A percentile compares a stretch with the other conserved stretches of the same genome.
Evolutionary conservation across 1,139 yeast species (phyloP).

Genomic region (Pichiaceae sp.): DNA sequence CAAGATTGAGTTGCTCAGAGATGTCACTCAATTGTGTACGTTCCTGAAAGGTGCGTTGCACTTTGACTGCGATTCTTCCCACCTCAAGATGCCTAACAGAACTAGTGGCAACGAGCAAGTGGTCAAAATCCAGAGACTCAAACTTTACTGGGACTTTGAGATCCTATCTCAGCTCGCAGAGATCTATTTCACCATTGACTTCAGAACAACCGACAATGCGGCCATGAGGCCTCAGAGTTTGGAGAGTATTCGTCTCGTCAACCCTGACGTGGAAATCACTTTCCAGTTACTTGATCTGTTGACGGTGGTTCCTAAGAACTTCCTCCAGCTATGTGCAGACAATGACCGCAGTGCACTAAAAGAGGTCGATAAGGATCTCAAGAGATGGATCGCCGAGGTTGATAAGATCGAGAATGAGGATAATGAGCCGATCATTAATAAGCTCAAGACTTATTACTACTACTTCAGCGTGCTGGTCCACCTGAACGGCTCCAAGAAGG

Average conservation of each 20-base stretch:
- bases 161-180: slow-evolving; percentile 44
- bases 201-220: slow-evolving; percentile 23
- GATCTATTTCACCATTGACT: slow-evolving; percentile 30
- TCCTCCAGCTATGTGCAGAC: slow-evolving; percentile 14
- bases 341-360: slow-evolving; percentile 8
- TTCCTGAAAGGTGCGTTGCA: slow-evolving; percentile 12
- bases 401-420: slow-evolving; percentile 13
- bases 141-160: slow-evolving; percentile 54
- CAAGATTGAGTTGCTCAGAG: slow-evolving; percentile 15
- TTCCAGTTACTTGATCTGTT: slow-evolving; percentile 18
- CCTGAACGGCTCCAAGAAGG: slow-evolving; percentile 10
- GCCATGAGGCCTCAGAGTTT: slow-evolving; percentile 13
- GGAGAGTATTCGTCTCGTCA: slow-evolving; percentile 21
- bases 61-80: slow-evolving; percentile 11
- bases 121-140: slow-evolving; percentile 39
- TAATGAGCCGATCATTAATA: slow-evolving; percentile 15
- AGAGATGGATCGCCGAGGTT: slow-evolving; percentile 16
- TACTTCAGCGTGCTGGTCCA: slow-evolving; percentile 20
- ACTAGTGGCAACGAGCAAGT: slow-evolving; percentile 13
- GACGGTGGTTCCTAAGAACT: slow-evolving; percentile 21
- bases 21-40: slow-evolving; percentile 16
- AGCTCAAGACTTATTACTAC: slow-evolving; percentile 20
- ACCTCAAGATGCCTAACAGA: slow-evolving; percentile 7
- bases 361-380: slow-evolving; percentile 14
- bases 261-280: slow-evolving; percentile 21